These are phyloP conservation scores for Colletotrichum sidae DNA, from an alignment of 2,329 filamentous ascomycete species.

Conservation along the genomic window DNA sequence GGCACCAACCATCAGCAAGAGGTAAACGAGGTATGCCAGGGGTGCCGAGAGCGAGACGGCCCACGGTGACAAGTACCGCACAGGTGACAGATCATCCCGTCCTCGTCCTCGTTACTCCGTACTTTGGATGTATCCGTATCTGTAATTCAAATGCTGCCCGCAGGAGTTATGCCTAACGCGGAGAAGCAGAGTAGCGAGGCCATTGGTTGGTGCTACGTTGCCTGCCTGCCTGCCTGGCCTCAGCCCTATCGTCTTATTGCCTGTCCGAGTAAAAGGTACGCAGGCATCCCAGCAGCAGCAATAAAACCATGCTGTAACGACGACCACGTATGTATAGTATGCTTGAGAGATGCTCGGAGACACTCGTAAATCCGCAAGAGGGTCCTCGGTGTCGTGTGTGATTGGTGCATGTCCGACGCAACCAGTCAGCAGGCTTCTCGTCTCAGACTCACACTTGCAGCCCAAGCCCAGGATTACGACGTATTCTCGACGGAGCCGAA, in stretches of 20 bases:
- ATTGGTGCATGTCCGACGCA: conserved; percentile 31
- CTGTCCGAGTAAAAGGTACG: background rate
- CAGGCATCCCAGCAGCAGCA: background rate
- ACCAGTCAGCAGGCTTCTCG: conserved; percentile 25
- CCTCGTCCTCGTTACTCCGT: no score
- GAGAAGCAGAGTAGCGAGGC: conserved; percentile 10
- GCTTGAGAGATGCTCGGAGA: conserved; percentile 15
- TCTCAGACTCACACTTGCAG: conserved; percentile 30
- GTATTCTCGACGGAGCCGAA: conserved; percentile 23
- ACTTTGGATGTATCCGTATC: no score
- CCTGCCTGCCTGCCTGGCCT: conserved; percentile 10
- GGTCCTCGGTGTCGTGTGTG: conserved; percentile 17
- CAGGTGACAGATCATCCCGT: background rate
- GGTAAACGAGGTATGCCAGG: background rate
- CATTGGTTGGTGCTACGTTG: conserved; percentile 27
- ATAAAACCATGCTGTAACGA: background rate
- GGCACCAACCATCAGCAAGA: conserved; percentile 21
- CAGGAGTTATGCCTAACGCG: conserved; percentile 28
- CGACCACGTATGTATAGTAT: background rate
- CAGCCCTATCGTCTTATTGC: conserved; percentile 15
- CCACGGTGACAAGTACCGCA: background rate
- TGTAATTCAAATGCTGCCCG: background rate
- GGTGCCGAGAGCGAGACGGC: conserved; percentile 17
- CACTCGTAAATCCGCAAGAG: conserved; percentile 32
- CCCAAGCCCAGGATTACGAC: background rate